These are phyloP conservation scores for Phytopythium kandeliae DNA, from an alignment of 352 stramenopile species.

Conservation along the genomic window DNA sequence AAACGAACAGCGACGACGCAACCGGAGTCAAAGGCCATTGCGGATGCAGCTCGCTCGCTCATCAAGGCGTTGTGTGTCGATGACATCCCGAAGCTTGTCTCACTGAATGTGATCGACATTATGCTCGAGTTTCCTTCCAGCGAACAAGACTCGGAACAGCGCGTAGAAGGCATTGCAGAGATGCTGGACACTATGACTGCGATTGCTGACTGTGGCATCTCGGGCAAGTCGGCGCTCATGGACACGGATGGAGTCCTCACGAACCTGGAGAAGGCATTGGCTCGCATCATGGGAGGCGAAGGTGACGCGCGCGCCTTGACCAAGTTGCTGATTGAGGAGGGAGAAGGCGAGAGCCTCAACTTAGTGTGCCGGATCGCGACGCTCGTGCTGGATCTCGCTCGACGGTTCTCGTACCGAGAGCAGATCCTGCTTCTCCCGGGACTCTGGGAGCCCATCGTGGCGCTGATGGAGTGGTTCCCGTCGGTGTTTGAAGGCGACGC, in stretches of 20 bases:
- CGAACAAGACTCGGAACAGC: conserved; percentile 11
- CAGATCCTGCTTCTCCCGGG: conserved; percentile 34
- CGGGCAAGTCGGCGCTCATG: conserved; percentile 46
- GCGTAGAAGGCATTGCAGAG: conserved; percentile 20
- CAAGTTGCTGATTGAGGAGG: conserved; percentile 8
- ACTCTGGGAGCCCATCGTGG: conserved; percentile 23
- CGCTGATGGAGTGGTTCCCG: conserved; percentile 38
- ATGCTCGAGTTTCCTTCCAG: conserved; percentile 35
- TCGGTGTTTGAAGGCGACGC: conserved; percentile 27
- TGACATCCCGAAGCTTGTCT: conserved; percentile 59
- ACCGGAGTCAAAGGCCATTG: conserved; percentile 18
- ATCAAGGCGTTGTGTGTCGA: conserved; percentile 54
- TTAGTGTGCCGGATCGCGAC: conserved; percentile 41
- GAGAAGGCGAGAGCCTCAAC: conserved; percentile 36
- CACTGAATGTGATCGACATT: conserved; percentile 53
- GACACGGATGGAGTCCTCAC: conserved; percentile 34
- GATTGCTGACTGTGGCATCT: conserved; percentile 37
- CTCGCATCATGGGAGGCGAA: conserved; percentile 11
- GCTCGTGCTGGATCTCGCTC: conserved; percentile 44
- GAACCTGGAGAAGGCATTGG: conserved; percentile 32
- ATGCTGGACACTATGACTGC: conserved; percentile 61
- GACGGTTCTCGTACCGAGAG: conserved; percentile 26
- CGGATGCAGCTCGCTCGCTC: conserved; percentile 31
- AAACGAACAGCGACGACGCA: conserved; percentile 12
- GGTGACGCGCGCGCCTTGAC: conserved; percentile 13